These are phyloP conservation scores for Yarrowia porcina DNA, from an alignment of 805 yeast species.

Conservation along the genomic window DNA sequence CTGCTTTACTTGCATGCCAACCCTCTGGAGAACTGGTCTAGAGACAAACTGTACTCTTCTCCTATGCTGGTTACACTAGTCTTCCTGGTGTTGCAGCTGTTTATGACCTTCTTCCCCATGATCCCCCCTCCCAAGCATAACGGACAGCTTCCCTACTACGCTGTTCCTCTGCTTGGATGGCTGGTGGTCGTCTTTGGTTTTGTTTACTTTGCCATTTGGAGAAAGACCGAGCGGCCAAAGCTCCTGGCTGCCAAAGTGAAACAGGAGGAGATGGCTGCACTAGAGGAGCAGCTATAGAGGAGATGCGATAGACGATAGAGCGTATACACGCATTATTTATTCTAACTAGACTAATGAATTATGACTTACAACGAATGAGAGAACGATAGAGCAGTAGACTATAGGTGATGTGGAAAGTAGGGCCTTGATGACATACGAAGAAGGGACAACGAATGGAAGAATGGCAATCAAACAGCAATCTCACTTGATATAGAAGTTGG, in stretches of 20 bases:
- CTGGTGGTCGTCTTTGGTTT: background rate
- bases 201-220: constrained; percentile 1
- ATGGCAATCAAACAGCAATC: too few species aligned
- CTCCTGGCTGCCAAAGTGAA: background rate
- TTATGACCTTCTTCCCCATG: constrained; percentile 55
- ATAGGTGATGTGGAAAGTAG: too few species aligned
- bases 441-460: too few species aligned
- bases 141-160: constrained; percentile 49
- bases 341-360: background rate
- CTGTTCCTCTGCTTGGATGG: constrained; percentile 53
- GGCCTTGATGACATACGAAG: too few species aligned
- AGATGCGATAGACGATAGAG: background rate
- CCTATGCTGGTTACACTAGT: constrained; percentile 37
- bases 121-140: constrained; percentile 48
- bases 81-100: constrained; percentile 48
- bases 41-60: constrained; percentile 35
- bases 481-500: too few species aligned
- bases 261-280: background rate
- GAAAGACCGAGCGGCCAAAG: background rate
- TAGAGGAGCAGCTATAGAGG: background rate
- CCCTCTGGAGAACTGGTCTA: constrained; percentile 44
- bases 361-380: background rate
- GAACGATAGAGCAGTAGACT: too few species aligned
- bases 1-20: constrained; percentile 50
- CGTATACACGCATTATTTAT: background rate